Conservation (phyloP, 352 stramenopile species). For the Phytophthora melonis region DNA sequence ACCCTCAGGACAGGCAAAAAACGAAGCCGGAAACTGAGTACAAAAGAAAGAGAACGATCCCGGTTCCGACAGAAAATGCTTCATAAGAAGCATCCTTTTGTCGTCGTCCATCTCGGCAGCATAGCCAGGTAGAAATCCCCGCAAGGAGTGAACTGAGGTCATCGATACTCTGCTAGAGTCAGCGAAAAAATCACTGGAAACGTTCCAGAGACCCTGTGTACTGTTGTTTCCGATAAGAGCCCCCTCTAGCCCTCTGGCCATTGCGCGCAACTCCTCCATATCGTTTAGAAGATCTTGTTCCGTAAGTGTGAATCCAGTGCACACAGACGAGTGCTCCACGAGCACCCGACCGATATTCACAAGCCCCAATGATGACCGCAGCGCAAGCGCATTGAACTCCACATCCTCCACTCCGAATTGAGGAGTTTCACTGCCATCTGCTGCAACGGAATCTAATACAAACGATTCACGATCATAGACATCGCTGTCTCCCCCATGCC, state of each 20-base stretch:
- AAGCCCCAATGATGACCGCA: slow-evolving; percentile 68
- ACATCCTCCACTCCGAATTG: slow-evolving; percentile 73
- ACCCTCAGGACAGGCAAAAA: slow-evolving; percentile 60
- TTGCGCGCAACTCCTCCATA: slow-evolving; percentile 39
- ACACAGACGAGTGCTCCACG: slow-evolving; percentile 66
- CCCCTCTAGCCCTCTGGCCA: slow-evolving; percentile 41
- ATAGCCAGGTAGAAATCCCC: slow-evolving; percentile 68
- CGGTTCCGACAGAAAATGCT: slow-evolving; percentile 74
- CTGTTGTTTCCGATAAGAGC: slow-evolving; percentile 57
- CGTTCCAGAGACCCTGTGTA: slow-evolving; percentile 71
- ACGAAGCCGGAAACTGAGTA: slow-evolving; percentile 60
- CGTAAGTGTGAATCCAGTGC: slow-evolving; percentile 54
- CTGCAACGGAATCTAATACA: slow-evolving; percentile 12
- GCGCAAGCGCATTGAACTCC: slow-evolving; percentile 85
- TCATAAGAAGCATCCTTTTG: slow-evolving; percentile 67
- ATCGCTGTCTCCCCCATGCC: not conserved
- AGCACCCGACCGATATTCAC: slow-evolving; percentile 75
- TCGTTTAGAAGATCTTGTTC: slow-evolving; percentile 56
- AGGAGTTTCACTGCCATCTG: slow-evolving; percentile 10
- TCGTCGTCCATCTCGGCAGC: slow-evolving; percentile 54
- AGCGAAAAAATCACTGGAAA: slow-evolving; percentile 63
- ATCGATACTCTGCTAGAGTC: slow-evolving; percentile 39
- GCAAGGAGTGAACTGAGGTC: slow-evolving; percentile 56
- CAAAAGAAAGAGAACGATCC: slow-evolving; percentile 85
- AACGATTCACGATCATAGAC: slow-evolving; percentile 12